phyloP scores from a whole-genome alignment of 164 flowering plant species.

The Macadamia tetraphylla region DNA sequence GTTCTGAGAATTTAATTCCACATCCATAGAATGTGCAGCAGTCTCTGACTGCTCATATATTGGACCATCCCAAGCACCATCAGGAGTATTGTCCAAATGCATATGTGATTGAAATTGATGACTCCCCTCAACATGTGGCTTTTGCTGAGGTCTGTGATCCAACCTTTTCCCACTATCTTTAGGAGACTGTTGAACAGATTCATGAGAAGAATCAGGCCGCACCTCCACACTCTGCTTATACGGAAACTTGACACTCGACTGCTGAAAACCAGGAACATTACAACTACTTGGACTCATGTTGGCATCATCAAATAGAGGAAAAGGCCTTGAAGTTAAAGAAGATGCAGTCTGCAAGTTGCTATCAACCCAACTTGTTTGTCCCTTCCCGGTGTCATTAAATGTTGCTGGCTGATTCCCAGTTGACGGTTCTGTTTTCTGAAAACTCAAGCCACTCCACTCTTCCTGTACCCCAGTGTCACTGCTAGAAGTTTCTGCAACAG shows the following conservation, averaged over 20 bases:
- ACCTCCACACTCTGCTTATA: constrained; percentile 26
- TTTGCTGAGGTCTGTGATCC: constrained; percentile 29
- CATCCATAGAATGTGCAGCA: constrained; percentile 14
- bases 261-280: constrained; percentile 33
- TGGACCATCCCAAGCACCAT: constrained; percentile 29
- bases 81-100: constrained; percentile 29
- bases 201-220: constrained; percentile 25
- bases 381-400: constrained; percentile 37
- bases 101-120: constrained; percentile 28
- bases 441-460: constrained; percentile 78
- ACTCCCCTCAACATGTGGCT: constrained; percentile 28
- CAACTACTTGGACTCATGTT: constrained; percentile 22
- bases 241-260: constrained; percentile 22
- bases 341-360: constrained; percentile 34
- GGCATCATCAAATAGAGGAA: constrained; percentile 24
- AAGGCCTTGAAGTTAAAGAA: constrained; percentile 40
- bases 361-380: constrained; percentile 37
- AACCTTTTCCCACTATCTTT: constrained; percentile 36
- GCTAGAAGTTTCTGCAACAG: constrained; percentile 81
- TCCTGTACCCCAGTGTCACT: constrained; percentile 65
- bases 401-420: constrained; percentile 39
- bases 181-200: constrained; percentile 29
- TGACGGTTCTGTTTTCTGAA: constrained; percentile 49
- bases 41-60: constrained; percentile 28
- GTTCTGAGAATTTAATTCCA: constrained; percentile 18